phyloP scores from a whole-genome alignment of 768 basidiomycete genomes.

The Suillus decipiens region DNA sequence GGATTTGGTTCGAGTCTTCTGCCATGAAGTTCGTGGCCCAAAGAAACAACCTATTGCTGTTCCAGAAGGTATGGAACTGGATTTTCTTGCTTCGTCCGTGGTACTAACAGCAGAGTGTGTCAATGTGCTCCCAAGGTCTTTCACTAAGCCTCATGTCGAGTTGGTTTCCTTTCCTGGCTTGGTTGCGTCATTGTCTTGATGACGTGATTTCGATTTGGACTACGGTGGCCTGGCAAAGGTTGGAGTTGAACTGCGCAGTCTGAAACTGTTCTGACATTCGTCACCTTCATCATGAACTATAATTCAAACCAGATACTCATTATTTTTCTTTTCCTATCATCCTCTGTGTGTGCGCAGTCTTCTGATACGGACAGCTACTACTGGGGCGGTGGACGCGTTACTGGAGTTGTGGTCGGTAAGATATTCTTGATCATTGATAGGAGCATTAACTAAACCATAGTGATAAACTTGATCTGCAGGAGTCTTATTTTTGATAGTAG shows the following conservation, averaged over 20 bases:
- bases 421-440: too few relatives aligned
- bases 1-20: constrained; percentile 55
- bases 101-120: constrained; percentile 52
- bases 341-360: constrained; percentile 17
- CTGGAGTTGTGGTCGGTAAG: constrained; percentile 28
- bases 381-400: constrained; percentile 21
- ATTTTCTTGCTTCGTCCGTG: constrained; percentile 44
- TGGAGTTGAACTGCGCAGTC: neutral
- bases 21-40: constrained; percentile 38
- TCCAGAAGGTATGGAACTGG: constrained; percentile 34
- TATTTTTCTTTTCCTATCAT: constrained; percentile 10
- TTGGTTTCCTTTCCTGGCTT: neutral
- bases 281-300: constrained; percentile 1
- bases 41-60: constrained; percentile 47
- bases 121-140: too few relatives aligned
- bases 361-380: constrained; percentile 13
- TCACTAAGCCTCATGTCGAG: too few relatives aligned
- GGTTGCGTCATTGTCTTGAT: neutral
- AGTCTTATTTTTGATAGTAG: constrained; percentile 8
- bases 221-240: too few relatives aligned
- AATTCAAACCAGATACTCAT: neutral
- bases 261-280: neutral
- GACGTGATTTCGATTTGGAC: neutral
- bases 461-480: constrained; percentile 15
- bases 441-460: neutral